Evolutionary conservation across 2,329 filamentous ascomycete species (phyloP).

Genomic region (Lasiodiplodia gonubiensis): DNA sequence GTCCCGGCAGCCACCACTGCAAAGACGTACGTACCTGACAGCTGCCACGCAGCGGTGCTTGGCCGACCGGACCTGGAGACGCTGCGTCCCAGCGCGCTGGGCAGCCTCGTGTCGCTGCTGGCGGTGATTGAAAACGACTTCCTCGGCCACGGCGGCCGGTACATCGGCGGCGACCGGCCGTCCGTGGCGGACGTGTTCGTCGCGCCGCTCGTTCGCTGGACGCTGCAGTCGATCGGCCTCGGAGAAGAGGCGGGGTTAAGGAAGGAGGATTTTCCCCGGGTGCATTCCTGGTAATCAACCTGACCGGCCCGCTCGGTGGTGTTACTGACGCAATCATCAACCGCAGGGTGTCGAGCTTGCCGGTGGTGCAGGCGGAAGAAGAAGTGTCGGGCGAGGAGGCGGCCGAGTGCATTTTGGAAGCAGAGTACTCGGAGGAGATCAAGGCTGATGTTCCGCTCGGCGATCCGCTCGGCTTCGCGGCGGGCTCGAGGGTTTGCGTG

Average conservation of each 20-base stretch:
- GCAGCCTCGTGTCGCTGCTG: background rate
- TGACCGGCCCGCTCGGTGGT: no score
- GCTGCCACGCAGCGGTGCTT: background rate
- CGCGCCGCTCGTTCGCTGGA: constrained; percentile 20
- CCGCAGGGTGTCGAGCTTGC: background rate
- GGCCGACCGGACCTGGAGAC: background rate
- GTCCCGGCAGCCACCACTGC: no score
- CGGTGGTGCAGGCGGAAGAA: background rate
- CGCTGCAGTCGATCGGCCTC: constrained; percentile 1
- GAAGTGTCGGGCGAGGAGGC: background rate
- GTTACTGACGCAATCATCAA: no score
- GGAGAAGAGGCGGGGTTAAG: constrained; percentile 18
- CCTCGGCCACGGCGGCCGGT: background rate
- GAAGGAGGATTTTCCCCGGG: constrained; percentile 20
- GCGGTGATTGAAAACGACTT: constrained; percentile 4
- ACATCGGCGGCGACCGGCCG: background rate
- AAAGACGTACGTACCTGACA: no score
- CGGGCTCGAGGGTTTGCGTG: background rate
- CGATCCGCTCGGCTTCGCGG: background rate
- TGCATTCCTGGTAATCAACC: constrained; percentile 17
- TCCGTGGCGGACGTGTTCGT: constrained; percentile 26
- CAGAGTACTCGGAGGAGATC: background rate
- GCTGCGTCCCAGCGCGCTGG: constrained; percentile 9
- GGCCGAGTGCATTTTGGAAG: background rate
- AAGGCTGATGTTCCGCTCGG: background rate